Conservation (phyloP, 106 monocot genomes). For the Posidonia australis region DNA sequence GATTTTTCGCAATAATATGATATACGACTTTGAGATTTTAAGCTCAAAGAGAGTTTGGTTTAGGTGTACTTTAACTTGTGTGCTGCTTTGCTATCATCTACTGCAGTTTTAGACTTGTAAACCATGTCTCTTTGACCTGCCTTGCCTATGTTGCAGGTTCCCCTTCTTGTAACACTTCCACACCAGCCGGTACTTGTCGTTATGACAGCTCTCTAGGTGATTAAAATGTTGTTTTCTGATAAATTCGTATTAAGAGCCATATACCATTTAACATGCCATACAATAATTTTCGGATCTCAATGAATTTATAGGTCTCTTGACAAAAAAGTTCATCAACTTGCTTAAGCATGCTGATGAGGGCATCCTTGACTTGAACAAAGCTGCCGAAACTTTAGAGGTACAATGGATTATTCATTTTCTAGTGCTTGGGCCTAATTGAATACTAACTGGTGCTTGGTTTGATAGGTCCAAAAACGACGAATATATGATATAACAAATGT, state of each 20-base stretch:
- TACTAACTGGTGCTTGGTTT: neutral
- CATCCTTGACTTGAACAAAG: slow-evolving; percentile 85
- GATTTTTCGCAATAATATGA: neutral
- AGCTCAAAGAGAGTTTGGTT: no score
- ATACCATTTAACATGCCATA: neutral
- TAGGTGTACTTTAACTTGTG: neutral
- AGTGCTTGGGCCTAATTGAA: no score
- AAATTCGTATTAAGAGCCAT: neutral
- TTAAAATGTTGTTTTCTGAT: neutral
- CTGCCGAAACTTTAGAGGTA: slow-evolving; percentile 84
- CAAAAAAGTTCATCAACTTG: slow-evolving; percentile 78
- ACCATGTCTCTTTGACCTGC: neutral
- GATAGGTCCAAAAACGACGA: slow-evolving; percentile 80
- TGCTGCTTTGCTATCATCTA: neutral
- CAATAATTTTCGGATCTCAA: neutral
- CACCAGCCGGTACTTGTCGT: slow-evolving; percentile 48
- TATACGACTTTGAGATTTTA: neutral
- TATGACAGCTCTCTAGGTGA: slow-evolving; percentile 60
- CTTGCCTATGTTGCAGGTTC: slow-evolving; percentile 45
- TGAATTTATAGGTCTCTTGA: slow-evolving; percentile 51
- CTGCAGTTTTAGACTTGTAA: neutral
- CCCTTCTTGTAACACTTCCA: slow-evolving; percentile 43
- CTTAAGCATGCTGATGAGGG: slow-evolving; percentile 78
- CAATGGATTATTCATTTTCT: neutral
- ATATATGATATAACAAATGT: slow-evolving; percentile 98